Base-by-base conservation (phyloP, 2,329 filamentous ascomycete genomes). In the Celoporthe dispersa region DNA sequence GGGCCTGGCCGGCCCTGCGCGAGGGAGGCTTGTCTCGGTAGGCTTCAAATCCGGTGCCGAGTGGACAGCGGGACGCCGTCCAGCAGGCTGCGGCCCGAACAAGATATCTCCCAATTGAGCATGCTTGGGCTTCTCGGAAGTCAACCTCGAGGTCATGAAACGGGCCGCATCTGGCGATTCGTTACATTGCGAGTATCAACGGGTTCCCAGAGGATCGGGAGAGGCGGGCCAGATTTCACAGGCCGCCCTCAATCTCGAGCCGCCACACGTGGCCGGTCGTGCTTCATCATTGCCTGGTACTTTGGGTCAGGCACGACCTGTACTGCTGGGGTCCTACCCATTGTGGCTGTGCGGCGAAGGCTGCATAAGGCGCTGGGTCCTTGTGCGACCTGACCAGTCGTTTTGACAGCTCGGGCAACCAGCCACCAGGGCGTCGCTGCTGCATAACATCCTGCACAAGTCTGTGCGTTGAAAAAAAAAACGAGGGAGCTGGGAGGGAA, bases 221-320 rank as follows among this genome's bases (percentile, higher is more conserved):
- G 37, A 25, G 35, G 25, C 14, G 51, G n/a, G 53, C 64, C 25
- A 33, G 28, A 12, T 60, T 16, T n/a, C 12, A 19, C 64, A 66
- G 64, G 64, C 64, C 53, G 64, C 53, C 64, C 64, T 66, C 64
- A 44, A 33, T n/a, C 41, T 64, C 6, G 41, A 64, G 62, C 62
- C 62, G 62, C 62, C 62, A 64, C 62, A 64, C 62, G 41, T 51
- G 41, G 62, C 12, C 28, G 53, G 25, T 33, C 25, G n/a, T 28
- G 25, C 51, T 28, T 55, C n/a, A 55, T 28, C 51, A 55, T 55
- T 55, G 51, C 51, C 51, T 55, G 51, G 51, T 25, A 31, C 8
- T 31, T 19, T 28, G 53, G 44, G 44, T 48, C 9, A 48, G 22
- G 44, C 44, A 48, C 28, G 31, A 31, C 7, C 57, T 22, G 31